Base-by-base conservation (phyloP, 768 basidiomycete genomes). In the Mycena haematopus region DNA sequence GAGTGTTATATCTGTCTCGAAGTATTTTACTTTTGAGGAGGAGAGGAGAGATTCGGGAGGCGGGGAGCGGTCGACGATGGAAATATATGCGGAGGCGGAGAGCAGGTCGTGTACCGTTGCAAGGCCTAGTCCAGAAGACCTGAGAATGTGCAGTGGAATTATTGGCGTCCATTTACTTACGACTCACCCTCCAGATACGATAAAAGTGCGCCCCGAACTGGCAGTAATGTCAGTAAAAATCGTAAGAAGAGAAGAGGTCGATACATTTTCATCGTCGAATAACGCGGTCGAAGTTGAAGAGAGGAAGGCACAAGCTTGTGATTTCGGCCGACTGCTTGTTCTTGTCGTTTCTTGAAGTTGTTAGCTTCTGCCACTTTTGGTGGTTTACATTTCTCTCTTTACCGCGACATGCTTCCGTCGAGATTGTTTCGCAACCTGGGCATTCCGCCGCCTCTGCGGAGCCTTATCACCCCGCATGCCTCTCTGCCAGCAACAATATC, bases 171-270 rank as follows among this genome's bases (percentile, higher is more conserved):
- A n/a, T n/a, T n/a, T n/a, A 33, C 1, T n/a, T 31, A 70, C 79
- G 68, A 64, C n/a, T n/a, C n/a, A 86, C 84, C 85, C 85, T 56
- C 85, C 85, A 45, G 85, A 86, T 13, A 86, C 75, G 44, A 87
- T 74, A 67, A 85, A 85, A 4, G 85, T 87, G 22, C 84, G 73
- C 27, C 81, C 78, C 60, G 75, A 79, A 68, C 71, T 82, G 84
- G 86, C 85, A 22, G n/a, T 42, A 6, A 1, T 31, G 44, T 45
- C 44, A 45, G 44, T 2, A 24, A 6, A 2, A 45, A 7, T 9
- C 8, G 44, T 14, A 11, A 22, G 9, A 45, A 9, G 3, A 45
- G 7, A 6, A 10, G n/a, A 4, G 10, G 21, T 13, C 36, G 11
- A 6, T 24, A 45, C 44, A 45, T 45, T 45, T 45, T 45, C 44